Base-by-base conservation (phyloP, 2,329 filamentous ascomycete species). In the Fusarium buxicola region DNA sequence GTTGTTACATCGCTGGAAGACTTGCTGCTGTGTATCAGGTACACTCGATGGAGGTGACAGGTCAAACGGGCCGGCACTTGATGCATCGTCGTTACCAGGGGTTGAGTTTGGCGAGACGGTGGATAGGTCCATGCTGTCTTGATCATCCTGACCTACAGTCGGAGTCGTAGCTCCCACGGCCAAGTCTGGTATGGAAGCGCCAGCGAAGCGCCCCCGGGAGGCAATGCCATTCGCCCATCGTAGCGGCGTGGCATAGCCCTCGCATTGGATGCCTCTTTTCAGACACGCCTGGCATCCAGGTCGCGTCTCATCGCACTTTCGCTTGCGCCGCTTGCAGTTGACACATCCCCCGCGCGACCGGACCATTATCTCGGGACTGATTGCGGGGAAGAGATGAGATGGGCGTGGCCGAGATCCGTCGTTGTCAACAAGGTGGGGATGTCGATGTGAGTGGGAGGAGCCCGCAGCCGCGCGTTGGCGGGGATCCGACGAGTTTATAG, bases 161-260 rank as follows among this genome's bases (percentile, higher is more conserved):
- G 6, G 21, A 21, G 21, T 21, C n/a, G 7, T 25, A 28, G 45
- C 18, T 15, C 40, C 50, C 13, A 53, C 18, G 28, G 45, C 39
- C 27, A 49, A 32, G 41, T 69, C 67, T 25, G 67, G 67, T 8
- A 48, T 38, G 8, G 68, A 51, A 0, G 61, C 68, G 11, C 68
- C 68, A 8, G 68, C 68, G 27, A 70, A 66, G 8, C 68, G 59
- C 6, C 68, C 68, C 43, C 68, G 61, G 13, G 66, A 65, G 18
- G 68, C 68, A 18, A 70, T 66, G 13, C 65, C 68, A 43, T 69
- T 69, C 13, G 69, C 64, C 68, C 68, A 70, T 5, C 68, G 52
- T 15, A 70, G 39, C 8, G 68, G 51, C 10, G 65, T 58, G 21
- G 58, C 55, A 45, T 70, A 70, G 13, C 68, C 68, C 25, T 67